Evolutionary conservation across 2,329 filamentous ascomycete species (phyloP).

Genomic region (Botrytis medusae): DNA sequence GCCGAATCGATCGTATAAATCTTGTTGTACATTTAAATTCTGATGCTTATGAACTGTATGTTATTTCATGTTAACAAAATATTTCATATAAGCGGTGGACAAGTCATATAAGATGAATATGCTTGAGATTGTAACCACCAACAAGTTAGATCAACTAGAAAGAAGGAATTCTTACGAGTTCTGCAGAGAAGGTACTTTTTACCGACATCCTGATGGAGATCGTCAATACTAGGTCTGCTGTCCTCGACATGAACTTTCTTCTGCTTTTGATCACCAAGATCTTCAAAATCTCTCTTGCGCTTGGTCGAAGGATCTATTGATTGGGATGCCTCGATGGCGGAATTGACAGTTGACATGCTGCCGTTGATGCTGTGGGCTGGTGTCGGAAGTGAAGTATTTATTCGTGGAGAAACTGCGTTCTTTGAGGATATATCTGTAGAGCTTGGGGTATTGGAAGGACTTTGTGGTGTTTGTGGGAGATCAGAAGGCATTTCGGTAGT

Average conservation of each 20-base stretch:
- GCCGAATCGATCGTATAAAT: slow-evolving; percentile 60
- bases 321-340: slow-evolving; percentile 29
- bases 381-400: slow-evolving; percentile 52
- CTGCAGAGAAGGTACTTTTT: slow-evolving; percentile 66
- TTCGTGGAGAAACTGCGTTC: slow-evolving; percentile 52
- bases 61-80: slow-evolving; percentile 41
- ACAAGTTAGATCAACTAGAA: slow-evolving; percentile 27
- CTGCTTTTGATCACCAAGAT: slow-evolving; percentile 54
- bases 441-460: slow-evolving; percentile 61
- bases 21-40: slow-evolving; percentile 53
- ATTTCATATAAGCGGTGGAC: slow-evolving; percentile 31
- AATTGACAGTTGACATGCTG: slow-evolving; percentile 39
- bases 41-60: slow-evolving; percentile 38
- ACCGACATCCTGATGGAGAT: slow-evolving; percentile 65
- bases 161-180: slow-evolving; percentile 63
- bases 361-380: slow-evolving; percentile 64
- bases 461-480: slow-evolving; percentile 67
- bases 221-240: slow-evolving; percentile 60
- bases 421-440: slow-evolving; percentile 44
- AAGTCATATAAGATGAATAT: slow-evolving; percentile 23
- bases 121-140: slow-evolving; percentile 24
- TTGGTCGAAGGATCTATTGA: slow-evolving; percentile 58
- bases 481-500: slow-evolving; percentile 54
- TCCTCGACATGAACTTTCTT: slow-evolving; percentile 65
- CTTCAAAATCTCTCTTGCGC: slow-evolving; percentile 60